Evolutionary conservation across 257 asterid species (phyloP), one percentile per base, ranked within the genome.

Genomic region (Nyctanthes arbortristis): DNA sequence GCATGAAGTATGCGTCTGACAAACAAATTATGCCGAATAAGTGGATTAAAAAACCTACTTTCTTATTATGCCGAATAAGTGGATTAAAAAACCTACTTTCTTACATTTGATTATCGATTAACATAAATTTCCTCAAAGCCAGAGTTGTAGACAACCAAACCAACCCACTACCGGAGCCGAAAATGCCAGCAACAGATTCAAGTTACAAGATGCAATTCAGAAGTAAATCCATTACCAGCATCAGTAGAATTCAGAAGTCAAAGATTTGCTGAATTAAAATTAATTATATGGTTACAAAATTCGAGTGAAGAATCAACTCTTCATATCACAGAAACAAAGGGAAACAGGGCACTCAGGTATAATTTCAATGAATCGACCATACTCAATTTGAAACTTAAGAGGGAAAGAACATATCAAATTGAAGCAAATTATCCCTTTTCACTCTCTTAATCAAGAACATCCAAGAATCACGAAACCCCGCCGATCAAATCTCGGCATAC

Each of bases 391-490:
- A 12, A 40, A 40, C 52, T 3, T 3, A 59, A 70, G 52, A 4
- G 55, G 6, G 43, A 66, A 73, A 35, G 65, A 54, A 58, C n/a
- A n/a, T n/a, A 72, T 47, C 45, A 39, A 65, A 62, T 20, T 36
- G 43, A 70, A 74, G 55, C 60, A 47, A 33, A 57, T 43, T 36
- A 35, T 5, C 34, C 65, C 52, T 14, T 63, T 30, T 27, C 22
- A 70, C 36, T n/a, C n/a, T n/a, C n/a, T 61, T 57, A 27, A 43
- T n/a, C 2, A 39, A 52, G 10, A 57, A 68, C 61, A 75, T 22
- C n/a, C n/a, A n/a, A n/a, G n/a, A n/a, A 30, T 28, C 72, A 27
- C 58, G 78, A 71, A 43, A 68, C 60, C 66, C 57, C 34, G 18
- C 57, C 25, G 73, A 67, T 80, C 68, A 60, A 69, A 32, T 29